These are phyloP conservation scores for Peronospora farinosa DNA, from an alignment of 352 stramenopile species.

Conservation along the genomic window DNA sequence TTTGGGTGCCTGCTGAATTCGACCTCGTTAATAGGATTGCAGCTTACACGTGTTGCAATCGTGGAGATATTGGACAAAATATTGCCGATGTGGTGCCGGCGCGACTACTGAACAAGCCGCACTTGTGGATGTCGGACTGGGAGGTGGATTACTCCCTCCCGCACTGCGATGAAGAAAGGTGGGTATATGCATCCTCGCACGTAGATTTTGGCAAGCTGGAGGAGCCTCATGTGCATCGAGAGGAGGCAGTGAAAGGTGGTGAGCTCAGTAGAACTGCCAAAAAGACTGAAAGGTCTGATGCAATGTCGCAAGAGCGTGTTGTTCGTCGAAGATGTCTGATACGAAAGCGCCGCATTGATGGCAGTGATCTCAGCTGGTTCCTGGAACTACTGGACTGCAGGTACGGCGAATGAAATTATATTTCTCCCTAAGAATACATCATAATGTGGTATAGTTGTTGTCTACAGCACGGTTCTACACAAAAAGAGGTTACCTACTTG, in stretches of 20 bases:
- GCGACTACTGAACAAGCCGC: constrained; percentile 59
- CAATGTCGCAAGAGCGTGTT: background rate
- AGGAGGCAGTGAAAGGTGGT: constrained; percentile 6
- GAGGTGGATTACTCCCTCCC: constrained; percentile 46
- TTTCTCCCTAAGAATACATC: background rate
- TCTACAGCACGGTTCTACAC: constrained; percentile 43
- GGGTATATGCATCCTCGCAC: constrained; percentile 55
- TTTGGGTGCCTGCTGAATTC: constrained; percentile 37
- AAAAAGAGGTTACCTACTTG: constrained; percentile 72
- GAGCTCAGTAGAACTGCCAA: constrained; percentile 2
- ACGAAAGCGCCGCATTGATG: constrained; percentile 62
- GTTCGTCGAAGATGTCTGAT: constrained; percentile 50
- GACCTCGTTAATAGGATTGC: constrained; percentile 37
- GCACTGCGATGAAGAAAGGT: constrained; percentile 57
- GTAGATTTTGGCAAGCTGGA: constrained; percentile 29
- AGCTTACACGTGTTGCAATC: constrained; percentile 59
- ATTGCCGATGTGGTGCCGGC: constrained; percentile 56
- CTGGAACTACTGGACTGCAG: constrained; percentile 41
- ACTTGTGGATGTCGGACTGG: constrained; percentile 71
- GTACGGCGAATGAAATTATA: background rate
- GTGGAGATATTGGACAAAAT: constrained; percentile 44
- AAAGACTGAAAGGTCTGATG: background rate
- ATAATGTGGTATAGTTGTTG: background rate
- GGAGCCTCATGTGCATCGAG: constrained; percentile 1
- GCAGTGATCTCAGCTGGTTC: constrained; percentile 75